Evolutionary conservation across 2,329 filamentous ascomycete species (phyloP), one percentile per base, ranked within the genome.

Genomic region (Colletotrichum neosansevieriae): DNA sequence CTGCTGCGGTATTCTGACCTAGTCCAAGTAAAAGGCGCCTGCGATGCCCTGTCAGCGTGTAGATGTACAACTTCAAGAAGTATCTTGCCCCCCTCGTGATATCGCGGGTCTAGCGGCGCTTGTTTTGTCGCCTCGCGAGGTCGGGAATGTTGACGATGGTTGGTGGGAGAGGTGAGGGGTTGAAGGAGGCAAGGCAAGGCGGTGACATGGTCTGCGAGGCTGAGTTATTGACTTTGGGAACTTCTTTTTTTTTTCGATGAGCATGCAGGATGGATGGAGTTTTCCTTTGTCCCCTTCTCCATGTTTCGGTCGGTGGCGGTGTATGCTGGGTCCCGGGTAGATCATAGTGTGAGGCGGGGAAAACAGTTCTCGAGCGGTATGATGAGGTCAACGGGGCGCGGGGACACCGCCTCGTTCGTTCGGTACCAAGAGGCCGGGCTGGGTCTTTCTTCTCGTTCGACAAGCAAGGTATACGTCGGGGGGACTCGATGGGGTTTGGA

Each of bases 61-160:
- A 69, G 54, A 38, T 59, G 61, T 69, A 69, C 61, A 51, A 60
- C 29, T 12, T 44, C n/a, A 24, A 50, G 17, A 66, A 69, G 66
- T 69, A 69, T 56, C 54, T 60, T 47, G 38, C 3, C 12, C n/a
- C 58, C 17, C 13, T 49, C 5, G 44, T 7, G 29, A 21, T 12
- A 54, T 54, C n/a, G 10, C 17, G 32, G 13, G 51, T 13, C 56
- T 61, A n/a, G 36, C 49, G 17, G 58, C 47, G 47, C 24, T 36
- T 51, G 58, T 53, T 44, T 51, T 21, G 34, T 53, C 24, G 47
- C 42, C 21, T 21, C 36, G 47, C 34, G 47, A 44, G 21, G 6
- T 29, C 40, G 19, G 24, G 1, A 11, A 9, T 9, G 12, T 15
- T 13, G 53, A 19, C 17, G 11, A 29, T 60, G 45, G 45, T 51